Evolutionary conservation across 139 green algal species (phyloP), one percentile per base, ranked within the genome.

Genomic region (Chlamydomonas schloesseri): DNA sequence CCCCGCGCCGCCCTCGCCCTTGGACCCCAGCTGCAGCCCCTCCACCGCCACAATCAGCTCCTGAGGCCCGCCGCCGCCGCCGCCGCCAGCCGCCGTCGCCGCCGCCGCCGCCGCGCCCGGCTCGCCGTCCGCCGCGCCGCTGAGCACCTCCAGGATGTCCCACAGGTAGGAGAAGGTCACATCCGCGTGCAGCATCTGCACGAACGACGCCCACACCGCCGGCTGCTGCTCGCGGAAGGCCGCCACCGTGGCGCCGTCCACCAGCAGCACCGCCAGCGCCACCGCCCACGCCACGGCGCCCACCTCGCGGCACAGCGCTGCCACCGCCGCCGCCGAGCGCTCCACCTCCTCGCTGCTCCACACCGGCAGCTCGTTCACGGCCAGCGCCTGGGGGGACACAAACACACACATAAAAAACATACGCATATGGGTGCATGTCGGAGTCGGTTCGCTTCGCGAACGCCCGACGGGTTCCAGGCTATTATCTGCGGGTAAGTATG

Each of bases 211-310:
- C 84, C 84, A 89, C 69, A 70, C 57, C 46, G n/a, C 73, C 53
- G 83, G 83, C 34, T 95, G 81, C 26, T 68, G 33, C 0, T 26
- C 37, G 21, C 50, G 53, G 36, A 95, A 93, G 4, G 69, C 82
- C 21, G 42, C 71, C 34, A 93, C 80, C 24, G 73, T 53, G 0
- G 37, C 34, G 34, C 81, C 76, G 37, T 97, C 92, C 21, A 93
- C 91, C 47, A 96, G 79, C 83, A 96, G 46, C 60, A 96, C 88
- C 6, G 90, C 92, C 42, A 97, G 86, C 20, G 91, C 90, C 0
- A 90, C 73, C 21, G 74, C 73, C 87, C 93, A 92, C 36, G 88
- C 87, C 31, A 87, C 20, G 1, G 87, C 82, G 6, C 88, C 84
- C 21, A 93, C 89, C 14, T 84, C 81, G 3, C 81, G 65, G 42